Percentiles rank a stretch among this genome's conserved stretches.
These are phyloP conservation scores for Beauveria asiatica DNA, from an alignment of 2,329 filamentous ascomycete genomes.

Conservation along the genomic window DNA sequence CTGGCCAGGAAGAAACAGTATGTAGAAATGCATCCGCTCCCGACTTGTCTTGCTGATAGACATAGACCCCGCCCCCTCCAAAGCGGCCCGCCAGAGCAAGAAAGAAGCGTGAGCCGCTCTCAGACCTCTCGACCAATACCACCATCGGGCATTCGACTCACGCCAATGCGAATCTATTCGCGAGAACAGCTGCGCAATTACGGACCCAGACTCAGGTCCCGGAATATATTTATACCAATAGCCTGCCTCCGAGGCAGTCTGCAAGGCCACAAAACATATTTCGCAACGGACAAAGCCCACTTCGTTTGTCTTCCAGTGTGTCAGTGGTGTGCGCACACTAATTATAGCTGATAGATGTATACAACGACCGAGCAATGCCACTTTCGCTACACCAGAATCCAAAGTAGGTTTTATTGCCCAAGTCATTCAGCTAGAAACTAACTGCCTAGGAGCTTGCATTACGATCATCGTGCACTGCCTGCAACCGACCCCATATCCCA, in stretches of 20 bases:
- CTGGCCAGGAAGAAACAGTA: slow-evolving; percentile 35
- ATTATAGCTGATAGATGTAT: not conserved
- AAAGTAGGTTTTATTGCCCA: not conserved
- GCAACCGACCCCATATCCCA: slow-evolving; percentile 8
- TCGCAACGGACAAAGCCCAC: not conserved
- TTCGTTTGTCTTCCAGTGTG: not conserved
- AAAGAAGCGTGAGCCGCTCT: slow-evolving; percentile 25
- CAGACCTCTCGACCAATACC: slow-evolving; percentile 28
- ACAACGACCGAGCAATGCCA: not conserved
- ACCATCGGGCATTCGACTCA: slow-evolving; percentile 16
- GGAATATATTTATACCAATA: not conserved
- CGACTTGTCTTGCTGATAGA: not conserved
- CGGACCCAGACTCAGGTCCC: not conserved
- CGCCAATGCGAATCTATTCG: not conserved
- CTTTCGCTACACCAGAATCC: not conserved
- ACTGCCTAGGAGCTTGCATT: not conserved
- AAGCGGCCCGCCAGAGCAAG: slow-evolving; percentile 22
- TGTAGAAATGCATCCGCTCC: slow-evolving; percentile 14
- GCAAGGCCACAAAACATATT: not conserved
- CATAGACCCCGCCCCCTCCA: slow-evolving; percentile 20
- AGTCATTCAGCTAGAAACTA: not conserved
- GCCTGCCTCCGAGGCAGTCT: not conserved
- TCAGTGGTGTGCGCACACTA: not conserved
- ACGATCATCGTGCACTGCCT: not conserved
- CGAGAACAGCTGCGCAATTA: not conserved